Evolutionary conservation across 805 yeast species (phyloP), one percentile per base, ranked within the genome.

Genomic region (Metschnikowia henanensis): DNA sequence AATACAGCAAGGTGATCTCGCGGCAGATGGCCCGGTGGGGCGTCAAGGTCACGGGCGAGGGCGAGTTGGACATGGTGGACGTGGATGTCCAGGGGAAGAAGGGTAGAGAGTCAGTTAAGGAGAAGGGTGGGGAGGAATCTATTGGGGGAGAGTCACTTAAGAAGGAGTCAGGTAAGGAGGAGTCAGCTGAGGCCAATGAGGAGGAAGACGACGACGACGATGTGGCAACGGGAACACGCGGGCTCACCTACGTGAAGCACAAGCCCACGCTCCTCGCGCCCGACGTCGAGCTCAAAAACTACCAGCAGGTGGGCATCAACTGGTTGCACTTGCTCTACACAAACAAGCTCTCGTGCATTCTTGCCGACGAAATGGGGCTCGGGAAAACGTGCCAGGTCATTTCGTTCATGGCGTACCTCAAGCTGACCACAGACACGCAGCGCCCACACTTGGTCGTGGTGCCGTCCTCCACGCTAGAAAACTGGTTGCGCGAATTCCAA

Each of bases 371-470:
- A 65, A 94, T 94, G 99, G 99, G 99, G 43, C 76, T 94, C 42
- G 99, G 99, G 51, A 94, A 94, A 61, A 94, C 99, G 8, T 97
- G 94, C 13, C 99, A 94, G 66, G 94, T 98, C 0, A 96, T 94
- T 12, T 79, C 96, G 2, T 94, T 94, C 59, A 72, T 94, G 51
- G 86, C 96, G 35, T 94, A 99, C n/a, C n/a, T n/a, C n/a, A n/a
- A n/a, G n/a, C n/a, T n/a, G n/a, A n/a, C n/a, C n/a, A n/a, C n/a
- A n/a, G n/a, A n/a, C n/a, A n/a, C n/a, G n/a, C n/a, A n/a, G n/a
- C n/a, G n/a, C n/a, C n/a, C 99, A 2, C 97, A 92, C 64, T 61
- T 94, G 34, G 94, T 94, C 16, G 99, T 94, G 23, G 99, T 94
- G 6, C 99, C 99, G 0, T 70, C 94, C 45, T 87, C 96, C 2